phyloP scores from a whole-genome alignment of 2,329 filamentous ascomycete genomes.

The Triangularia verruculosa region DNA sequence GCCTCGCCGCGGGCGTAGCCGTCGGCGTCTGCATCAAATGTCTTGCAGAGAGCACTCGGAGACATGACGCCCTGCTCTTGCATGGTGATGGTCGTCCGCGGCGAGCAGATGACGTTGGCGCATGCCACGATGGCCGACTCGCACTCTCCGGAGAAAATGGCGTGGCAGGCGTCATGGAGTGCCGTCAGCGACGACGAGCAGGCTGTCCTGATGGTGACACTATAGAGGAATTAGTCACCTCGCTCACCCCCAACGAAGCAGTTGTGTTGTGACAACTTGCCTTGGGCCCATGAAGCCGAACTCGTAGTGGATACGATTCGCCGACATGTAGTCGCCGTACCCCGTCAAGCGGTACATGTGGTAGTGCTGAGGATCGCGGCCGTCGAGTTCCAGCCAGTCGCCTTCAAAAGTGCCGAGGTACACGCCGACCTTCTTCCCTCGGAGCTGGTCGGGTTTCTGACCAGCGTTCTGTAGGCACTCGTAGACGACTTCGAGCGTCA shows the following conservation, averaged over 20 bases:
- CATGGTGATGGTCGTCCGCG: neutral
- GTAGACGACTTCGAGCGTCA: too few species aligned
- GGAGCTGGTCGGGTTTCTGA: too few species aligned
- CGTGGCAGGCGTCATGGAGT: slow-evolving; percentile 27
- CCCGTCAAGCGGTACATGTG: too few species aligned
- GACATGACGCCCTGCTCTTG: slow-evolving; percentile 3
- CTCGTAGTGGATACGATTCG: neutral
- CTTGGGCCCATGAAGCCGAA: neutral
- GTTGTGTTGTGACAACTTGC: neutral
- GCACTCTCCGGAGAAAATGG: slow-evolving; percentile 31
- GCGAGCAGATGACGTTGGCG: slow-evolving; percentile 3
- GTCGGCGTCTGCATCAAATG: slow-evolving; percentile 31
- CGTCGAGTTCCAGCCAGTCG: too few species aligned
- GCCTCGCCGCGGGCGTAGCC: slow-evolving; percentile 47
- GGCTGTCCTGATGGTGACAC: neutral
- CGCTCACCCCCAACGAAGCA: neutral
- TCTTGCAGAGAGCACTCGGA: slow-evolving; percentile 3
- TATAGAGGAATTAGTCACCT: neutral
- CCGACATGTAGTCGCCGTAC: neutral
- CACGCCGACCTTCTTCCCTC: too few species aligned
- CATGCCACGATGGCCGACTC: slow-evolving; percentile 36
- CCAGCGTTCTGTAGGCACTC: too few species aligned
- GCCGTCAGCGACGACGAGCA: neutral
- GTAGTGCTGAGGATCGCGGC: too few species aligned
- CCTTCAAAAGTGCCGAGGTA: too few species aligned